These are phyloP conservation scores for Gastrolobium villosum DNA, from an alignment of 306 rosid species.

Conservation along the genomic window DNA sequence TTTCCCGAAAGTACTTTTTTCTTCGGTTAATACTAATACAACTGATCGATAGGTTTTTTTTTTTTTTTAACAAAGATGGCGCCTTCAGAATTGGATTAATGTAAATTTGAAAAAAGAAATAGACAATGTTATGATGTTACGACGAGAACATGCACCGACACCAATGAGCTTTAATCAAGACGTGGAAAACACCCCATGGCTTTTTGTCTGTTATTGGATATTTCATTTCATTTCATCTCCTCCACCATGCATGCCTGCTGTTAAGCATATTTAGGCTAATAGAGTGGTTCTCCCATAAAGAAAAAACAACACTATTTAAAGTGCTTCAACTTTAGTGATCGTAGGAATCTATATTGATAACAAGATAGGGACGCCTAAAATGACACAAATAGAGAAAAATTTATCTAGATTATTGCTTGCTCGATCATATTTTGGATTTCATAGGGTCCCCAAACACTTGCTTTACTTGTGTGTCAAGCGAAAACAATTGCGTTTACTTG, in stretches of 20 bases:
- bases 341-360: conserved; percentile 41
- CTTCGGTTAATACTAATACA: not conserved
- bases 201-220: conserved; percentile 24
- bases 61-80: not conserved
- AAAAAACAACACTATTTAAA: conserved; percentile 30
- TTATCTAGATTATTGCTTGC: conserved; percentile 6
- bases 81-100: not conserved
- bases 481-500: not conserved
- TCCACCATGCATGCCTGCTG: conserved; percentile 40
- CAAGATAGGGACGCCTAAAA: conserved; percentile 33
- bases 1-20: not conserved
- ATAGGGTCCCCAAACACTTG: conserved; percentile 41
- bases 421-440: conserved; percentile 40
- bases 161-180: conserved; percentile 16
- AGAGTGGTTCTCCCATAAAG: conserved; percentile 35
- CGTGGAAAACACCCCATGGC: conserved; percentile 10
- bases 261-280: conserved; percentile 42
- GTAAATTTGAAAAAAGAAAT: not conserved
- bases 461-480: conserved; percentile 43
- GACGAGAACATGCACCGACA: conserved; percentile 37
- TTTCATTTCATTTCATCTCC: conserved; percentile 22
- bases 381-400: not conserved
- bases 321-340: conserved; percentile 41
- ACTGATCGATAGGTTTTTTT: not conserved
- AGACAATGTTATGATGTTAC: not conserved